Percentiles rank a stretch among this genome's conserved stretches.
Evolutionary conservation across 2,329 filamentous ascomycete genomes (phyloP).

Genomic region (Trichophyton simii): DNA sequence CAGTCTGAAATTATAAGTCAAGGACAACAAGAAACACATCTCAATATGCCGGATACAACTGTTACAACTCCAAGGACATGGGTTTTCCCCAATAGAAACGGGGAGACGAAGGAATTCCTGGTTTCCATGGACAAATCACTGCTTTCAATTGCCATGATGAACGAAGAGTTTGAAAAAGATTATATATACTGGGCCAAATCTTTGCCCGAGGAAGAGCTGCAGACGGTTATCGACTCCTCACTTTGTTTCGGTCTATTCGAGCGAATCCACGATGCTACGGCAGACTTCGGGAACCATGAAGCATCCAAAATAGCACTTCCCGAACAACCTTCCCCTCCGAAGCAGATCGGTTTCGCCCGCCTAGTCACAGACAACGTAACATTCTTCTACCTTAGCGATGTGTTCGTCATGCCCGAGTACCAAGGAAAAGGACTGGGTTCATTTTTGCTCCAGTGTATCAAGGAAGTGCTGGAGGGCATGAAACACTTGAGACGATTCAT

Average conservation of each 20-base stretch:
- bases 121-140: constrained; percentile 49
- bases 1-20: not conserved
- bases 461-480: constrained; percentile 45
- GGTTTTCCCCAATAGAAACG: not conserved
- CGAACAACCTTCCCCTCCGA: constrained; percentile 11
- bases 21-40: not conserved
- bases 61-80: not conserved
- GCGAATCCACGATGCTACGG: constrained; percentile 7
- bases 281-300: constrained; percentile 9
- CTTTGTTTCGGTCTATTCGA: constrained; percentile 49
- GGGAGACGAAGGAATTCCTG: constrained; percentile 34
- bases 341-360: constrained; percentile 47
- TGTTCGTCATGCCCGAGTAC: constrained; percentile 50
- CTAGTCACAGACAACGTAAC: constrained; percentile 59
- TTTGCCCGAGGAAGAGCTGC: constrained; percentile 38
- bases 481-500: constrained; percentile 48
- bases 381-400: constrained; percentile 57
- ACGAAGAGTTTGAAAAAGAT: constrained; percentile 44
- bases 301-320: constrained; percentile 3
- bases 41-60: not conserved
- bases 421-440: constrained; percentile 51
- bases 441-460: constrained; percentile 51
- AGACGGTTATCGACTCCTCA: constrained; percentile 45
- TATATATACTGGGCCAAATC: constrained; percentile 50
- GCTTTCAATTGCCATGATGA: constrained; percentile 44